These are phyloP conservation scores for Ulota crispa DNA, from an alignment of 225 moss, liverwort and hornwort genomes.

Conservation along the genomic window DNA sequence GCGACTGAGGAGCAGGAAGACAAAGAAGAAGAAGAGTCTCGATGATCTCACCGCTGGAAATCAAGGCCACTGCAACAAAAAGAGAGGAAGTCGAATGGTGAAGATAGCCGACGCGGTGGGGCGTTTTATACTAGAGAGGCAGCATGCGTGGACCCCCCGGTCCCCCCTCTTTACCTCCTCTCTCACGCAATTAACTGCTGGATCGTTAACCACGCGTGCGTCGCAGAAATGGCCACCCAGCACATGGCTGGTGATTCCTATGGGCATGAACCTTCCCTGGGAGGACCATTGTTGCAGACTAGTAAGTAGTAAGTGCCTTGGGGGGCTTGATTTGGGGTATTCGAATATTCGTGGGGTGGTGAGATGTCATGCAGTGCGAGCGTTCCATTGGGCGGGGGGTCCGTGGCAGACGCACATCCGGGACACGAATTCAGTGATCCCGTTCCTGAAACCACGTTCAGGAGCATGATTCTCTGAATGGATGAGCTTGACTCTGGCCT, in stretches of 20 bases:
- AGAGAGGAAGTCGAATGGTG: background rate
- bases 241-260: background rate
- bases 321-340: background rate
- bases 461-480: background rate
- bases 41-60: slow-evolving; percentile 30
- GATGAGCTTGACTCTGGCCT: slow-evolving; percentile 1
- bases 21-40: background rate
- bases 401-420: background rate
- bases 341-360: slow-evolving; percentile 2
- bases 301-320: background rate
- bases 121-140: slow-evolving; percentile 15
- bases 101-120: background rate
- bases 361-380: background rate
- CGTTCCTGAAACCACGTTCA: background rate
- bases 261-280: background rate
- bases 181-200: slow-evolving; percentile 19
- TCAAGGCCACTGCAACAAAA: background rate
- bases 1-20: background rate
- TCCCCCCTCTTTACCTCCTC: background rate
- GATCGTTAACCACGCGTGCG: background rate
- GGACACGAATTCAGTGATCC: background rate
- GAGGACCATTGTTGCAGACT: background rate
- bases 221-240: background rate
- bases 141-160: background rate
- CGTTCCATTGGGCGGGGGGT: background rate